Base-by-base conservation (phyloP, 2,329 filamentous ascomycete genomes). In the Pseudocercospora cruenta region DNA sequence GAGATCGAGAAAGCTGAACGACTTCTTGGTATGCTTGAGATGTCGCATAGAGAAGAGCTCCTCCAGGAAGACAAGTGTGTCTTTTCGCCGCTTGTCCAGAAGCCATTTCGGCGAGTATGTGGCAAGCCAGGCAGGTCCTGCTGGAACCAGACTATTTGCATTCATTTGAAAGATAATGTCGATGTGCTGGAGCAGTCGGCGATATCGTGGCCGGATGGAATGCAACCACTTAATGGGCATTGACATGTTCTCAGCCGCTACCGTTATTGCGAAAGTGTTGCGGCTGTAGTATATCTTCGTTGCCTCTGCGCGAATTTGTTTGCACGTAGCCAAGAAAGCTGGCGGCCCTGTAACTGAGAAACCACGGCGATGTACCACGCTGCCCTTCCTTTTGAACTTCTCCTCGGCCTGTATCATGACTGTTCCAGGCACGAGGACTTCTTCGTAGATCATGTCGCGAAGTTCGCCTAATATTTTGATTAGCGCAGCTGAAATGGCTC, bases 291-390 rank as follows among this genome's bases (percentile, higher is more conserved):
- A 65, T 4, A 62, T 51, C 19, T 62, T 61, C 16, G 62, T 54
- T 12, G 65, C 62, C 39, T 67, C 65, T 39, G 33, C 58, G n/a
- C 62, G 62, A 3, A 60, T 58, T 28, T 67, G 65, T 45, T 55
- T 60, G 45, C 65, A 67, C 33, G 62, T 63, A n/a, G 22, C 22
- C 3, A 62, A 31, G 12, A 54, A 43, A 45, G 33, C 47, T 43
- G 49, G 33, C n/a, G 28, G 47, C 4, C 8, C 28, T 31, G 49
- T 54, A n/a, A n/a, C 45, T 9, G 9, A 64, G 54, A 7, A 64
- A 36, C 24, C 65, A 47, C 4, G 58, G 58, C 22, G 28, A 45
- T 62, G 53, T 36, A 59, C 14, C 53, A 45, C 26, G 58, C 62
- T 58, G 58, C 51, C 51, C 33, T 14, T 55, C 51, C 22, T 55